phyloP scores from a whole-genome alignment of 495 filamentous ascomycete genomes.

The Neurospora sp. region DNA sequence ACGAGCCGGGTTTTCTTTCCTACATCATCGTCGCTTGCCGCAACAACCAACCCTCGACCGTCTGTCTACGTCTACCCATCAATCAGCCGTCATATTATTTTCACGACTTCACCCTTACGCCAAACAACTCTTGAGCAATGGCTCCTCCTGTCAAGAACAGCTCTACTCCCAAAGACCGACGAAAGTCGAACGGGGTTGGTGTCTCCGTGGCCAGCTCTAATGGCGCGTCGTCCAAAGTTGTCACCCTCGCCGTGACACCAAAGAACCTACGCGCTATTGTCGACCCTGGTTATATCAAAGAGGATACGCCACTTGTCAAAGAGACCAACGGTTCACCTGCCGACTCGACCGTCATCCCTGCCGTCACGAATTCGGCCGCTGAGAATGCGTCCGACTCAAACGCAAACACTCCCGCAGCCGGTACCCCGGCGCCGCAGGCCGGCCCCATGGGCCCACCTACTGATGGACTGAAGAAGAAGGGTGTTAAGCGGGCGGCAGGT shows the following conservation, averaged over 20 bases:
- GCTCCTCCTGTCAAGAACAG: slow-evolving; percentile 28
- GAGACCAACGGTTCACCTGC: slow-evolving; percentile 19
- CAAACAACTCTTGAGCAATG: slow-evolving; percentile 13
- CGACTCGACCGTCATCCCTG: slow-evolving; percentile 16
- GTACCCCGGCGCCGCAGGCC: slow-evolving; percentile 33
- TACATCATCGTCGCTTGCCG: background rate
- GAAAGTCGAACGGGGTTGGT: slow-evolving; percentile 24
- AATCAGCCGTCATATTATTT: slow-evolving; percentile 3
- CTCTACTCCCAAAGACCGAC: slow-evolving; percentile 34
- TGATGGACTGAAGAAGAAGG: slow-evolving; percentile 52
- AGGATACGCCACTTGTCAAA: slow-evolving; percentile 27
- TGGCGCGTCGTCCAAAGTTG: slow-evolving; percentile 19
- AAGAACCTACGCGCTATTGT: slow-evolving; percentile 33
- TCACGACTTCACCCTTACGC: background rate
- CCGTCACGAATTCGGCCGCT: slow-evolving; percentile 23
- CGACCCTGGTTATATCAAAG: slow-evolving; percentile 30
- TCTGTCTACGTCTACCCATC: slow-evolving; percentile 3
- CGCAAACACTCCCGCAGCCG: slow-evolving; percentile 34
- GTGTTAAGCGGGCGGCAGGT: slow-evolving; percentile 33
- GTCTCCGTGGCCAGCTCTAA: slow-evolving; percentile 3
- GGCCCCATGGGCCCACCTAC: slow-evolving; percentile 40
- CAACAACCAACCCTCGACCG: slow-evolving; percentile 2
- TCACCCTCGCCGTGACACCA: slow-evolving; percentile 30
- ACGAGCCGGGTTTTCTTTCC: background rate
- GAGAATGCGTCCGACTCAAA: slow-evolving; percentile 41